These are phyloP conservation scores for Diutina scorzettiae DNA, from an alignment of 1,139 yeast species.

Conservation along the genomic window DNA sequence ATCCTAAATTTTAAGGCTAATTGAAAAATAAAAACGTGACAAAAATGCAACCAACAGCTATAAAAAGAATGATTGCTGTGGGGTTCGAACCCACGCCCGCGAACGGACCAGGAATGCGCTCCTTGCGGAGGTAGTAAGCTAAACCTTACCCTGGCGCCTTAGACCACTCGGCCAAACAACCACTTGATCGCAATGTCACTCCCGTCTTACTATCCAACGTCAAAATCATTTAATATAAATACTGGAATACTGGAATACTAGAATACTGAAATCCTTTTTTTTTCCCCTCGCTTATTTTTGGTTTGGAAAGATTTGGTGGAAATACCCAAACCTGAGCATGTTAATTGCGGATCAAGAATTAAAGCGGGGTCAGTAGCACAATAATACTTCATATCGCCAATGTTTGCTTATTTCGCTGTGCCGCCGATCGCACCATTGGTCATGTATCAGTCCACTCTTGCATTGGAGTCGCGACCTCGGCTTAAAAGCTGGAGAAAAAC, in stretches of 20 bases:
- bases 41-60: neutral
- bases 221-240: neutral
- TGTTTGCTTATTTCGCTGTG: too few species aligned
- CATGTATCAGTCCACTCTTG: constrained; percentile 1
- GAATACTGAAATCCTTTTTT: neutral
- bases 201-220: neutral
- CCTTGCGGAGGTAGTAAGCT: constrained; percentile 1
- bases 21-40: neutral
- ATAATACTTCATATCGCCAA: too few species aligned
- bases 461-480: neutral
- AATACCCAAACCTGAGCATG: neutral
- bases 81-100: constrained; percentile 11
- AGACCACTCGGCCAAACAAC: constrained; percentile 5
- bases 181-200: neutral
- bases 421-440: neutral
- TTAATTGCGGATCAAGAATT: too few species aligned
- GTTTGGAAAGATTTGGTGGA: neutral
- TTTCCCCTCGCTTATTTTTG: neutral
- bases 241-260: neutral
- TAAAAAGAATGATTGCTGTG: constrained; percentile 11
- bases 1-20: too few species aligned
- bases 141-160: constrained; percentile 6
- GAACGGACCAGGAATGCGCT: constrained; percentile 4
- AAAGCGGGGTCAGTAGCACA: too few species aligned
- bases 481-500: neutral